Percentiles rank a stretch among this genome's conserved stretches.
Conservation (phyloP, 352 stramenopile genomes). For the Phytophthora sansomeana region DNA sequence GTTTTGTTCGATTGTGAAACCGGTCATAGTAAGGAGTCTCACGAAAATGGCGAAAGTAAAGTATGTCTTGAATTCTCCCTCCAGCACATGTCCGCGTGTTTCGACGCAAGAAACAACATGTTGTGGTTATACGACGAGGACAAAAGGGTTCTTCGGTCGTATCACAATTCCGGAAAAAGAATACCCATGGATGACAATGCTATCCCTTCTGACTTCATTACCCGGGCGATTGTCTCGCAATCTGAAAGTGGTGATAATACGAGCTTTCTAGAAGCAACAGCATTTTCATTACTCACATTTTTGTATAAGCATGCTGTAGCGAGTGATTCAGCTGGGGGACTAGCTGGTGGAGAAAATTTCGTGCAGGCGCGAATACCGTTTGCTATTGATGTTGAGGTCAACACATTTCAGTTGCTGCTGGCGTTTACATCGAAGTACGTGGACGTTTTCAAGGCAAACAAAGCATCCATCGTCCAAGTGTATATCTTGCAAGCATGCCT, state of each 20-base stretch:
- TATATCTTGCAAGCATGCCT: constrained; percentile 56
- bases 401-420: constrained; percentile 48
- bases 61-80: constrained; percentile 17
- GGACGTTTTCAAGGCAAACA: constrained; percentile 35
- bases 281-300: constrained; percentile 44
- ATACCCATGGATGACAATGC: constrained; percentile 50
- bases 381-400: constrained; percentile 45
- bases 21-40: constrained; percentile 21
- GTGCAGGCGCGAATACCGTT: constrained; percentile 41
- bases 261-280: constrained; percentile 22
- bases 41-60: constrained; percentile 1
- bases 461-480: constrained; percentile 22
- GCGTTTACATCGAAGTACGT: constrained; percentile 43
- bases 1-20: constrained; percentile 63
- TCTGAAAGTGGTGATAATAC: not conserved
- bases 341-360: constrained; percentile 3
- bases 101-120: constrained; percentile 60
- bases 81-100: constrained; percentile 44
- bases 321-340: constrained; percentile 10
- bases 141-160: constrained; percentile 42
- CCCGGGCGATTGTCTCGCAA: not conserved
- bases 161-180: constrained; percentile 52
- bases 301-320: constrained; percentile 51
- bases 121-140: constrained; percentile 48
- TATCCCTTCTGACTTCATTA: constrained; percentile 20